Conservation (phyloP, 495 filamentous ascomycete genomes). For the Durotheca rogersii region DNA sequence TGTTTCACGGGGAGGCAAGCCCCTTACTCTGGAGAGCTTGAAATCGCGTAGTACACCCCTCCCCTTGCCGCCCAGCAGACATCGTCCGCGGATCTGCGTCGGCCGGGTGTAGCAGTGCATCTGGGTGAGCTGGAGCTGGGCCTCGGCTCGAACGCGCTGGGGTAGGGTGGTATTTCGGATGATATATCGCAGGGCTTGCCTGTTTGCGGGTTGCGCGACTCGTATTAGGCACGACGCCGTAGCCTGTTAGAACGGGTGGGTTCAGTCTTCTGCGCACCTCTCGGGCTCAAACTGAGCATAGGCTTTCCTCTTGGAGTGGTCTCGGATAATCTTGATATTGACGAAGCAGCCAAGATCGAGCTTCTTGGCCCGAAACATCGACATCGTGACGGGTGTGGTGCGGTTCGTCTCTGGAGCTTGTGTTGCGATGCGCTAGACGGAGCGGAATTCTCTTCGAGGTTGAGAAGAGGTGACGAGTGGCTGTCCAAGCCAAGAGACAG, state of each 20-base stretch:
- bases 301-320: conserved; percentile 92
- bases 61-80: conserved; percentile 82
- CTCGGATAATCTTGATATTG: conserved; percentile 81
- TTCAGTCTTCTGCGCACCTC: conserved; percentile 56
- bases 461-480: no score
- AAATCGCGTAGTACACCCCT: conserved; percentile 88
- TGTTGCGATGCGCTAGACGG: no score
- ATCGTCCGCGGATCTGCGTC: conserved; percentile 91
- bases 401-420: conserved; percentile 3
- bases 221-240: conserved; percentile 14
- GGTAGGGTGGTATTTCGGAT: conserved; percentile 89
- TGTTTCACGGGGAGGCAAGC: neutral
- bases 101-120: conserved; percentile 94
- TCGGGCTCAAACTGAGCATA: conserved; percentile 82
- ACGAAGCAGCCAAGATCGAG: conserved; percentile 82
- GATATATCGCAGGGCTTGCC: conserved; percentile 94
- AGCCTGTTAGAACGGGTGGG: neutral
- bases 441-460: no score
- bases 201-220: conserved; percentile 37
- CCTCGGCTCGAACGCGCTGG: conserved; percentile 75
- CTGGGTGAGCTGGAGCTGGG: conserved; percentile 85
- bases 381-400: conserved; percentile 56
- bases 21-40: conserved; percentile 81
- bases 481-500: no score
- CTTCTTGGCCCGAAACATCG: conserved; percentile 81